Percentiles rank a stretch among this genome's conserved stretches.
phyloP scores from a whole-genome alignment of 192 early-diverging fungal genomes.

The Mortierella hygrophila region DNA sequence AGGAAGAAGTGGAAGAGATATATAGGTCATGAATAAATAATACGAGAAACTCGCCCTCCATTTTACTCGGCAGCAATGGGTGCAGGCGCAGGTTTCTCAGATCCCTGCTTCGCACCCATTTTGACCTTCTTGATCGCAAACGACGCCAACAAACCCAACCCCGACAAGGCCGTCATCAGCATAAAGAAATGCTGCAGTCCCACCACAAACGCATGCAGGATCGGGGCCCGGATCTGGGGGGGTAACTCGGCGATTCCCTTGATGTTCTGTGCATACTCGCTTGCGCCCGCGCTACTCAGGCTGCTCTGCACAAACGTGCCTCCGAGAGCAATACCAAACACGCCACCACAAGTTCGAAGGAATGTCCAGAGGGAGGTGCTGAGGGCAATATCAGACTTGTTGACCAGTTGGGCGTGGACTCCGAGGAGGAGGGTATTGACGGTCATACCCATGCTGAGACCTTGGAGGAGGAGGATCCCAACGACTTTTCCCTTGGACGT shows the following conservation, averaged over 20 bases:
- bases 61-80: slow-evolving; percentile 31
- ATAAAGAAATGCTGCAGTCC: slow-evolving; percentile 69
- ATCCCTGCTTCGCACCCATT: slow-evolving; percentile 28
- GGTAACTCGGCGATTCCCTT: slow-evolving; percentile 42
- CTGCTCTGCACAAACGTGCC: slow-evolving; percentile 64
- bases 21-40: neutral
- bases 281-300: slow-evolving; percentile 28
- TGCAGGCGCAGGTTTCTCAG: neutral
- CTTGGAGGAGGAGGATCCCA: slow-evolving; percentile 21
- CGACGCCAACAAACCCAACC: slow-evolving; percentile 58
- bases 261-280: slow-evolving; percentile 49
- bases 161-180: slow-evolving; percentile 63
- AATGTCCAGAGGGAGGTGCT: slow-evolving; percentile 59
- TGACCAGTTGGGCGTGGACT: slow-evolving; percentile 41
- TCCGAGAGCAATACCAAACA: slow-evolving; percentile 73
- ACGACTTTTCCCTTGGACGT: slow-evolving; percentile 32
- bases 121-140: slow-evolving; percentile 61
- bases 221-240: slow-evolving; percentile 37
- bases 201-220: slow-evolving; percentile 67
- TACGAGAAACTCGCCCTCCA: neutral
- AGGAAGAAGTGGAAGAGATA: neutral
- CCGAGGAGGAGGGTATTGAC: slow-evolving; percentile 45
- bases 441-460: slow-evolving; percentile 42
- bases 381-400: slow-evolving; percentile 41
- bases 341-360: slow-evolving; percentile 58